Percentiles rank a stretch among this genome's conserved stretches.
phyloP scores from a whole-genome alignment of 331 rosid genomes.

The Saraca asoca region DNA sequence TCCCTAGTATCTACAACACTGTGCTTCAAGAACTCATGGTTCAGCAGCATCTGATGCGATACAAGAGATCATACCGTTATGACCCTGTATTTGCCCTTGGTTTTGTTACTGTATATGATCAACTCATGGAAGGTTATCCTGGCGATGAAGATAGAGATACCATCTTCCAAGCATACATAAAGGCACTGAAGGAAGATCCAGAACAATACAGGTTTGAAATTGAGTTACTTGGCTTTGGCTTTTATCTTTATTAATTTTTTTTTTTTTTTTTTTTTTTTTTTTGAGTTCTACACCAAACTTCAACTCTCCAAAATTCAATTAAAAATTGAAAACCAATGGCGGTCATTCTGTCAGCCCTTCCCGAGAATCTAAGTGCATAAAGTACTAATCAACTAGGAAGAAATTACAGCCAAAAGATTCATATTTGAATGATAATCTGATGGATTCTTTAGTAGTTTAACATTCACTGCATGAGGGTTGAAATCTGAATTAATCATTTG shows the following conservation, averaged over 20 bases:
- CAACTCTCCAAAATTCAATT: background rate
- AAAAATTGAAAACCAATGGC: constrained; percentile 7
- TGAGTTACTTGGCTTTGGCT: constrained; percentile 5
- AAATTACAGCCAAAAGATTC: constrained; percentile 12
- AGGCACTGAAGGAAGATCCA: constrained; percentile 86
- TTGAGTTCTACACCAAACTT: constrained; percentile 19
- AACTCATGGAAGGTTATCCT: constrained; percentile 92
- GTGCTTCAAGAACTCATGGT: constrained; percentile 92
- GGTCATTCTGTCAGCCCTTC: background rate
- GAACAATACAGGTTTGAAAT: constrained; percentile 70
- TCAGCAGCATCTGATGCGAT: constrained; percentile 86
- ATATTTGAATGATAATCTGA: constrained; percentile 24
- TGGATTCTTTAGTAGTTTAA: constrained; percentile 11
- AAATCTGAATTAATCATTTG: background rate
- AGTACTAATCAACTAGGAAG: constrained; percentile 7
- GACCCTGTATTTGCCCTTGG: constrained; percentile 94
- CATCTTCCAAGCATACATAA: constrained; percentile 80
- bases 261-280: background rate
- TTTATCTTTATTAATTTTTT: background rate
- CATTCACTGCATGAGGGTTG: background rate
- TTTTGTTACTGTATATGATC: constrained; percentile 85
- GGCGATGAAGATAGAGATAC: constrained; percentile 79
- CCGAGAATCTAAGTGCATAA: constrained; percentile 14
- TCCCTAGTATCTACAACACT: constrained; percentile 82
- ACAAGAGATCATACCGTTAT: constrained; percentile 76